Evolutionary conservation across 106 monocot species (phyloP), one percentile per base, ranked within the genome.

Genomic region (Apostasia shenzhenica): DNA sequence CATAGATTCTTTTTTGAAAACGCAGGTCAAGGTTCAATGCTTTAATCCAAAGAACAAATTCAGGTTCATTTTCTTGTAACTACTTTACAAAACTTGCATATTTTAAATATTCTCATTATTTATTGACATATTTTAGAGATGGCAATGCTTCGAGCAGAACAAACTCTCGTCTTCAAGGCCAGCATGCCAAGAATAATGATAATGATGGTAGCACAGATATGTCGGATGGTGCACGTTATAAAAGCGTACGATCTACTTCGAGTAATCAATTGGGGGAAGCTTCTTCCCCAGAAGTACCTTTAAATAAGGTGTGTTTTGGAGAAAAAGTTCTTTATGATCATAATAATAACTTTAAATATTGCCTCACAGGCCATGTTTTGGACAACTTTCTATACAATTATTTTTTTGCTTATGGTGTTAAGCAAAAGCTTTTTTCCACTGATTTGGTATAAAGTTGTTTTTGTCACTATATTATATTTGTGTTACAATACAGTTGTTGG

Each of bases 21-120:
- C 48, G 78, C 97, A 97, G 92, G 57, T 97, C 68, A 97, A 77
- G 56, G 58, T 97, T 81, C 83, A 97, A 39, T 84, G 86, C 64
- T 74, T 83, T 61, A 72, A 72, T 40, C 67, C 84, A 48, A 89
- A 68, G 76, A 75, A 70, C 13, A 89, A 82, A 78, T 78, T 66
- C 71, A 92, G 88, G 95, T 95, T 78, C 37, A 1, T 49, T 69
- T 64, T 40, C 55, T 61, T 62, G n/a, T 66, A 54, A 43, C 58
- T 62, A 37, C 10, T 45, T 8, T 70, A 48, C 3, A 26, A 26
- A 26, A 26, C 26, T 26, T 26, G 26, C 26, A 26, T 26, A 26
- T 26, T 26, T 26, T 26, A 26, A 26, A 26, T 62, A 69, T 38
- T 61, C n/a, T 49, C 46, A 66, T 63, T 80, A 54, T 61, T 11